Evolutionary conservation across 2,329 filamentous ascomycete species (phyloP), one percentile per base, ranked within the genome.

Genomic region (Coniochaeta sp.): DNA sequence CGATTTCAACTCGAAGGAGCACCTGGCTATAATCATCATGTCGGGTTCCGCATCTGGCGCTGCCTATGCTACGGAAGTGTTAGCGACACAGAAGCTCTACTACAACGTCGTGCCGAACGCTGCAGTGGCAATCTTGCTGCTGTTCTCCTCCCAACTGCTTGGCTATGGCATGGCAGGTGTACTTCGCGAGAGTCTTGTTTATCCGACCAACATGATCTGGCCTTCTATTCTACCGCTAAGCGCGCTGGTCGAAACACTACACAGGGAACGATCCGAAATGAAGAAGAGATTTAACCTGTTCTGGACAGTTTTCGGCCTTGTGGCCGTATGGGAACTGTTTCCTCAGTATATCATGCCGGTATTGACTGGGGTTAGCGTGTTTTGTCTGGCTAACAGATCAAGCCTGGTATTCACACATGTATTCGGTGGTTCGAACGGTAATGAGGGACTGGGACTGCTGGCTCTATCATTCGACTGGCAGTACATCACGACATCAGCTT

Each of bases 111-210:
- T 47, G 43, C 71, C 77, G 1, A 74, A 70, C 62, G 69, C 70
- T 6, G 75, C 68, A 1, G 72, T 73, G 0, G 73, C 73, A 9
- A 74, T 81, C 57, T 76, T 82, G 62, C 64, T 80, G 34, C 70
- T 74, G 0, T 65, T 82, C 9, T 79, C 79, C 0, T 80, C 79
- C 1, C 79, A 81, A 56, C 68, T 78, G 11, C 70, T 81, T 19
- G 79, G 79, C 0, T 82, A 78, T 44, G 80, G 79, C 33, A 67
- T 82, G 47, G 76, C 77, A 5, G 80, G 80, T 14, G 61, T 81
- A 24, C 66, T 82, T 64, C 73, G 80, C 14, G 70, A 73, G 22
- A 71, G 76, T 3, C 66, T 81, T 11, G 72, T 82, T 0, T 77
- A 77, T 61, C 79, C 79, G 1, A 79, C 77, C 17, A 77, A 77